Evolutionary conservation across 1,284 basidiomycete species (phyloP).

Genomic region (Fomitopsis pinicola): DNA sequence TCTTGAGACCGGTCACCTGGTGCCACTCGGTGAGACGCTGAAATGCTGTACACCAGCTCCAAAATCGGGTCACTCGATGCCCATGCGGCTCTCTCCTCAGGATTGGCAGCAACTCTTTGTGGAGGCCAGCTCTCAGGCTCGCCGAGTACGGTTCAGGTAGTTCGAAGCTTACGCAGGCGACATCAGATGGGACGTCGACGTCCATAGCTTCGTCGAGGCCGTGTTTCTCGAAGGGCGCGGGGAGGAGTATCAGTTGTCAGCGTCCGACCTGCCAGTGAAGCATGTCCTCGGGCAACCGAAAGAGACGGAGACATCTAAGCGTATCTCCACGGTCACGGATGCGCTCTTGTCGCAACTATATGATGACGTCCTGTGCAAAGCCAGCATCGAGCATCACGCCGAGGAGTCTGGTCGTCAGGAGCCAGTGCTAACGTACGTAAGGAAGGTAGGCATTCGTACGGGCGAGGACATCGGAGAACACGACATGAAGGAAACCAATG

Average conservation of each 20-base stretch:
- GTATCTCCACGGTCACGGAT: background rate
- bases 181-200: background rate
- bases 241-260: background rate
- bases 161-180: background rate
- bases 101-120: no score
- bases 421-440: background rate
- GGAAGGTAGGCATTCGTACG: background rate
- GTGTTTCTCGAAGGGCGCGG: background rate
- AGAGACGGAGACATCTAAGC: background rate
- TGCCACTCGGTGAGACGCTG: no score
- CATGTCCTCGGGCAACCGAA: background rate
- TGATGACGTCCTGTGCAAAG: background rate
- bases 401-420: background rate
- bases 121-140: no score
- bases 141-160: no score
- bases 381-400: background rate
- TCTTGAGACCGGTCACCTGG: no score
- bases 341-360: background rate
- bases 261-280: background rate
- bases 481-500: background rate
- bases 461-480: background rate
- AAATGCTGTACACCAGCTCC: no score
- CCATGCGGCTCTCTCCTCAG: no score
- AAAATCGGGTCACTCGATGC: no score
- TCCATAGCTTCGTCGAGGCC: background rate